Evolutionary conservation across 2,329 filamentous ascomycete genomes (phyloP), one percentile per base, ranked within the genome.

Genomic region (Mycosphaerelloides madeirae): DNA sequence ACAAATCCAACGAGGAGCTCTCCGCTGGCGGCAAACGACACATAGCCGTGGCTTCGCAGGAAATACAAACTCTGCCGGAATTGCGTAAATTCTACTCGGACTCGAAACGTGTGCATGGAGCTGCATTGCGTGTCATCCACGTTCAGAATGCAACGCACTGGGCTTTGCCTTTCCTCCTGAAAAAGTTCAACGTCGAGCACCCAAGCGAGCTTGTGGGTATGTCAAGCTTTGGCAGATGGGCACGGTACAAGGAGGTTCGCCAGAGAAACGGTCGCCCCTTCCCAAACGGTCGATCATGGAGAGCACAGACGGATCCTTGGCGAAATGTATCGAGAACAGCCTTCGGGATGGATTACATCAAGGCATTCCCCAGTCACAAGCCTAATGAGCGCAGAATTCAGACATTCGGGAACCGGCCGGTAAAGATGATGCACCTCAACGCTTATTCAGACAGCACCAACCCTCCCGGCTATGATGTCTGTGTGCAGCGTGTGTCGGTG

Each of bases 341-440:
- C 1, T 77, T 77, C 55, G 73, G 74, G 2, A 53, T 72, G 48
- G 75, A 78, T 55, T 77, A 77, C 56, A 59, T 78, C 48, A 73
- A 73, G 55, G 15, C 20, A 6, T 20, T 25, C 38, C 19, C 29
- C 22, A 25, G 22, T 9, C 5, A 5, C 5, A 25, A 9, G 9
- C 22, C 22, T 6, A 25, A 25, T 9, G 22, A 25, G 22, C 22
- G 22, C 22, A 25, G 22, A 25, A 25, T 25, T 9, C 22, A 25
- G 9, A 25, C 16, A 16, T 41, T 44, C 15, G 39, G 38, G 11
- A 51, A 41, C 16, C 37, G 34, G 38, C 44, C 48, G 3, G 28
- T 44, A 1, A 70, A 71, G 55, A 68, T 77, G 58, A 71, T 75
- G 65, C 72, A 75, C 55, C 56, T 78, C 35, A 74, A 76, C 53